Evolutionary conservation across 2,329 filamentous ascomycete genomes (phyloP), one percentile per base, ranked within the genome.

Genomic region (Ophiosphaerella korrae): DNA sequence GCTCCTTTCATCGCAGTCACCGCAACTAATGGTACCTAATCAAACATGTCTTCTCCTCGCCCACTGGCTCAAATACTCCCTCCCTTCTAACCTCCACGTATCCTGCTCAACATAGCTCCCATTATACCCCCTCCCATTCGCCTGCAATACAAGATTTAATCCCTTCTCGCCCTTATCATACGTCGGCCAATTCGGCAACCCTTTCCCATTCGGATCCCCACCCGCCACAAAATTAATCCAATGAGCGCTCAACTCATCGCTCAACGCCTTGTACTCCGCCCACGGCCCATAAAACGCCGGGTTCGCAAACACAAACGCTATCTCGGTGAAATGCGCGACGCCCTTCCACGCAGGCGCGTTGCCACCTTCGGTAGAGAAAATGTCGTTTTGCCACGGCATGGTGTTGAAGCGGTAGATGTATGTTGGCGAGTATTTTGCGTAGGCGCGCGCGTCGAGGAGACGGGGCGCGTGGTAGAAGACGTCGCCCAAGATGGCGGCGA

Each of bases 381-480:
- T 59, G 45, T 50, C 52, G 45, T 67, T 48, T 37, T 61, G 53
- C 52, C 64, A 74, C 2, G 70, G 70, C 11, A 67, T 62, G 4
- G 71, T 73, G 62, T 87, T 84, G 76, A 87, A 88, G 41, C 82
- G 79, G 72, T 86, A 88, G 52, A 80, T 82, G 71, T 84, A 88
- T 3, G 80, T 77, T 1, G 81, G 68, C 7, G 75, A 71, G 74
- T 73, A 62, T 78, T 75, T 63, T 73, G 80, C 34, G 79, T 79
- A 50, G 74, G 72, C 16, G 79, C 80, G 13, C 8, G 71, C 70
- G 34, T 74, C 71, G 34, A 63, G 63, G 2, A 73, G 63, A 3
- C 84, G 78, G n/a, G 81, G 77, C 3, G 81, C 84, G 53, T 84
- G 82, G 72, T 86, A 82, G 48, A 77, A 73, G 0, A 76, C 73